These are phyloP conservation scores for Usnea hakonensis DNA, from an alignment of 495 filamentous ascomycete species.

Conservation along the genomic window DNA sequence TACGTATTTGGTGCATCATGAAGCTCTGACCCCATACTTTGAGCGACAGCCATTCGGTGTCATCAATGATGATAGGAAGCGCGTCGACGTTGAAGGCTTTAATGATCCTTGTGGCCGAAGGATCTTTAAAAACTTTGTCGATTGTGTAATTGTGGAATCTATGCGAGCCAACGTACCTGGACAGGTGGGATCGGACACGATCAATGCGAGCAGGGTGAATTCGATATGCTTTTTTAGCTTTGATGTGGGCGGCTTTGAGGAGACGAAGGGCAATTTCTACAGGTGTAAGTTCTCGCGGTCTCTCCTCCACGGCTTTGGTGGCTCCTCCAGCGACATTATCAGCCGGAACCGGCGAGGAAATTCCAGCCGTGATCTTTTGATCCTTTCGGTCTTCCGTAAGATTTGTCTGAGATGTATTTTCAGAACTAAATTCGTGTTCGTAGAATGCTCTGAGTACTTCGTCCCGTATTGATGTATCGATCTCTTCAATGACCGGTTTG, in stretches of 20 bases:
- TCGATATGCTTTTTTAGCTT: constrained; percentile 73
- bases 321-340: not conserved
- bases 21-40: constrained; percentile 97
- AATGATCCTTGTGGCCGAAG: constrained; percentile 79
- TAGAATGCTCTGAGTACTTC: constrained; percentile 37
- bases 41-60: constrained; percentile 89
- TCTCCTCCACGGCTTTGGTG: constrained; percentile 5
- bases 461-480: constrained; percentile 39
- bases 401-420: not conserved
- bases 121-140: constrained; percentile 68
- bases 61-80: constrained; percentile 71
- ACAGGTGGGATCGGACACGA: constrained; percentile 62
- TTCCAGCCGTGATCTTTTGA: not conserved
- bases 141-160: constrained; percentile 98
- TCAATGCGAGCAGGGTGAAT: constrained; percentile 61
- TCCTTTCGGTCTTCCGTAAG: constrained; percentile 11
- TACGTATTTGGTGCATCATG: constrained; percentile 99
- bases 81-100: constrained; percentile 71
- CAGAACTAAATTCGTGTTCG: constrained; percentile 31
- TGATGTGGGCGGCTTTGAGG: constrained; percentile 68
- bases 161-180: constrained; percentile 66
- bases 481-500: constrained; percentile 57
- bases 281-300: not conserved
- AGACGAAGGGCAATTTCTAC: constrained; percentile 60
- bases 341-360: not conserved